Evolutionary conservation across 805 yeast species (phyloP).

Genomic region (Cyberlindnera nakhonratchasimensis): DNA sequence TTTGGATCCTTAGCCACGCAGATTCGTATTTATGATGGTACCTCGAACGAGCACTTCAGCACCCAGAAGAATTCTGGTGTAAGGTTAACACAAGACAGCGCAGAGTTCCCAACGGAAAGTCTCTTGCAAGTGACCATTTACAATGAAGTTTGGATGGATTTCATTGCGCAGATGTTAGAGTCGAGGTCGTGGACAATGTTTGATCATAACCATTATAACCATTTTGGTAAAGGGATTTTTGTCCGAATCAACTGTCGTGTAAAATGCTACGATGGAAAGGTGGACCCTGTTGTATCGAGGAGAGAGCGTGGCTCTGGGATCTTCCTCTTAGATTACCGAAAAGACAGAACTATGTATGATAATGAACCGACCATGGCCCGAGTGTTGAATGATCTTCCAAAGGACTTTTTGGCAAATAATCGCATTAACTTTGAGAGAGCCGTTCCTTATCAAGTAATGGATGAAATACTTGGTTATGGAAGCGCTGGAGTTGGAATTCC

Average conservation of each 20-base stretch:
- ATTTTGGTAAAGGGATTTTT: conserved; percentile 1
- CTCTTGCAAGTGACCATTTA: conserved; percentile 1
- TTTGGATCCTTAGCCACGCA: neutral
- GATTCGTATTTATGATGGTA: conserved; percentile 3
- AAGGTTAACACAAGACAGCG: neutral
- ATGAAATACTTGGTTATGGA: neutral
- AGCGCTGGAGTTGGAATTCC: neutral
- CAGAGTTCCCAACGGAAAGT: conserved; percentile 1
- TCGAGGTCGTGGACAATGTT: neutral
- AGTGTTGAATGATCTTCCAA: neutral
- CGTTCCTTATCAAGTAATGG: neutral
- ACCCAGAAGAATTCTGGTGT: neutral
- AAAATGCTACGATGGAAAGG: neutral
- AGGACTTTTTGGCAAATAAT: neutral
- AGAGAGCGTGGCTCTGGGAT: conserved; percentile 1
- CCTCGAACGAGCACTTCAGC: neutral
- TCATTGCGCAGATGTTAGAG: neutral
- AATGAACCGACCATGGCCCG: neutral
- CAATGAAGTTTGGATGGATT: conserved; percentile 3
- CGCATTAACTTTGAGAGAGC: neutral
- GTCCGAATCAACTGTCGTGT: conserved; percentile 7
- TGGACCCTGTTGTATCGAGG: conserved; percentile 5
- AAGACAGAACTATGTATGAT: neutral
- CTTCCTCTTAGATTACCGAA: neutral
- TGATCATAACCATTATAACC: neutral